Base-by-base conservation (phyloP, 345 rosid genomes). In the Erysimum cheiranthoides region DNA sequence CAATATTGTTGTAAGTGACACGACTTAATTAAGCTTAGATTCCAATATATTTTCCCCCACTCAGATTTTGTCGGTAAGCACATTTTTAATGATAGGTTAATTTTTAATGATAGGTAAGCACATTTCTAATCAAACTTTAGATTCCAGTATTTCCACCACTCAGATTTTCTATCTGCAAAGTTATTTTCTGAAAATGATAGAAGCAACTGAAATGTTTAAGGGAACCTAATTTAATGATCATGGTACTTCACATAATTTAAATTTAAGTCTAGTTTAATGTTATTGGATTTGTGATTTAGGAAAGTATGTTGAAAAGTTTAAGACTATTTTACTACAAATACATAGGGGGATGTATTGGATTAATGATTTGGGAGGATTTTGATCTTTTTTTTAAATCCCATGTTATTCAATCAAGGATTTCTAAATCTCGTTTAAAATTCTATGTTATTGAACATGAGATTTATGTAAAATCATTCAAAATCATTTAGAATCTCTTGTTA, bases 21-120 rank as follows among this genome's bases (percentile, higher is more conserved):
- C 10, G 36, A 62, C 13, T 73, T 73, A 52, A 14, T 18, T 40
- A 73, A 31, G 38, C 27, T 64, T 61, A 50, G 40, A 14, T 38
- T 35, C 60, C 28, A 32, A n/a, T 32, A 36, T n/a, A n/a, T n/a
- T 49, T 61, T 36, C 5, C 40, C 18, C 53, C 76, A 51, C 69
- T 72, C 21, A 49, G 9, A 52, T 34, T 56, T 56, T 63, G 77
- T 73, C 77, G 71, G 77, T 21, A 73, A 39, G 70, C 56, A 72
- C n/a, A 21, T 21, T 21, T 21, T 21, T 21, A 21, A 21, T 21
- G 25, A 21, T 21, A 21, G 25, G 25, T 21, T 0, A 21, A 53
- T 54, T 28, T 67, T 11, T 31, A 17, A 49, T 49, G 53, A 40
- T 3, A 11, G 64, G 64, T 11, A 54, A 27, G 64, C 53, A 70